Conservation (phyloP, 768 basidiomycete species). For the Rhizopogon salebrosus region DNA sequence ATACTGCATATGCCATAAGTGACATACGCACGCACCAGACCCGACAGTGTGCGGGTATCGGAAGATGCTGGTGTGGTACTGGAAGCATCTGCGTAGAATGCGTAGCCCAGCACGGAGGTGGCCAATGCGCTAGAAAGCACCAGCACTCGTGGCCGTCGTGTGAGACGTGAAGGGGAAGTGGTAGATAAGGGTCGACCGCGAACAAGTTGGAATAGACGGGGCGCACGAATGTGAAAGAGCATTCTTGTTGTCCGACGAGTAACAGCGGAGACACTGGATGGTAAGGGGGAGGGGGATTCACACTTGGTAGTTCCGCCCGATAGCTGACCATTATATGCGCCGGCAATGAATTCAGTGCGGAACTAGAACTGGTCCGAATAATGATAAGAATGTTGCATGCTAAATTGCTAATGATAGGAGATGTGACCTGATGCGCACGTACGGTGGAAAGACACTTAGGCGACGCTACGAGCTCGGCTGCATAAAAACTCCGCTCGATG, state of each 20-base stretch:
- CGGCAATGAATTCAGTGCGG: no score
- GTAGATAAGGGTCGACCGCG: not conserved
- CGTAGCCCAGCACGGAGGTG: not conserved
- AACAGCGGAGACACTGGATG: no score
- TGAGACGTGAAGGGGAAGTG: not conserved
- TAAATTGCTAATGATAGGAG: no score
- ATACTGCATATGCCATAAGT: conserved; percentile 81
- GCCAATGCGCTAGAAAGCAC: not conserved
- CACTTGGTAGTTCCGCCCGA: no score
- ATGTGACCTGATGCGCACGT: no score
- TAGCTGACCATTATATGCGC: no score
- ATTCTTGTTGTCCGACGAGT: not conserved
- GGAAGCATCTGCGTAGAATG: not conserved
- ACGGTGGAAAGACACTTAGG: no score
- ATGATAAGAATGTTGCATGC: no score
- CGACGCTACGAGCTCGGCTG: no score
- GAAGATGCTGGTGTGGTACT: not conserved
- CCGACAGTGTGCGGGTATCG: not conserved
- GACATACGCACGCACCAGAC: conserved; percentile 52
- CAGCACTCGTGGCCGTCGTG: not conserved
- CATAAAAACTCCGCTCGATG: no score
- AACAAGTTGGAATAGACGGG: not conserved
- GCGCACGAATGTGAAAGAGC: not conserved
- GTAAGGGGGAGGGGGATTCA: no score
- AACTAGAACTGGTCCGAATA: no score